Percentiles rank a stretch among this genome's conserved stretches.
Evolutionary conservation across 2,329 filamentous ascomycete genomes (phyloP).

Genomic region (Westerdykella aurantiaca): DNA sequence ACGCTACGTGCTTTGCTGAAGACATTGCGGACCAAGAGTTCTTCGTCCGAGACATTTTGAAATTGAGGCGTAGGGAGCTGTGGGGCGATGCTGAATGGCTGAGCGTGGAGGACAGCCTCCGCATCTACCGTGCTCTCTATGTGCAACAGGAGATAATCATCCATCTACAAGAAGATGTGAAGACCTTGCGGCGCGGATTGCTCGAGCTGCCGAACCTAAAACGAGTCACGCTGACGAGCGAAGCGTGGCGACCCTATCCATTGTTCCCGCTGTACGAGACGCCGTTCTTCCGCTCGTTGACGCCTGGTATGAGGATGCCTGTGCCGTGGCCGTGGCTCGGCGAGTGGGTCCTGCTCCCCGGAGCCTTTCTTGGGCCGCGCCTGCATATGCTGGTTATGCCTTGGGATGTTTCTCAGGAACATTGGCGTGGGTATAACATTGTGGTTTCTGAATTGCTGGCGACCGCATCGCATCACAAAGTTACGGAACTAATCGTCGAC

Average conservation of each 20-base stretch:
- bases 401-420: not conserved
- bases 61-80: too few relatives aligned
- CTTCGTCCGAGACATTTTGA: conserved; percentile 4
- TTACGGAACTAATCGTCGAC: conserved; percentile 37
- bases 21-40: conserved; percentile 11
- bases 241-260: conserved; percentile 34
- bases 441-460: conserved; percentile 23
- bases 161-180: conserved; percentile 18
- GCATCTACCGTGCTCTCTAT: conserved; percentile 30
- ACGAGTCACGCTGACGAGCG: conserved; percentile 38
- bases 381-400: not conserved
- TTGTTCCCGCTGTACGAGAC: conserved; percentile 39
- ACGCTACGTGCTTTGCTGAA: too few relatives aligned
- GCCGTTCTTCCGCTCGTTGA: conserved; percentile 40
- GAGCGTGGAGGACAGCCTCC: conserved; percentile 20
- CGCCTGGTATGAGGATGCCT: conserved; percentile 38
- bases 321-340: conserved; percentile 31
- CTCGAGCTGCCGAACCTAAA: conserved; percentile 33
- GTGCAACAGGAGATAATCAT: conserved; percentile 31
- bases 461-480: conserved; percentile 8
- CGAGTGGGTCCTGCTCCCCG: conserved; percentile 7
- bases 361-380: not conserved
- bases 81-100: conserved; percentile 8
- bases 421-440: conserved; percentile 32
- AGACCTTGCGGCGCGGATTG: conserved; percentile 32